Conservation (phyloP, 176 grass and related monocot species). For the Secale cereale region DNA sequence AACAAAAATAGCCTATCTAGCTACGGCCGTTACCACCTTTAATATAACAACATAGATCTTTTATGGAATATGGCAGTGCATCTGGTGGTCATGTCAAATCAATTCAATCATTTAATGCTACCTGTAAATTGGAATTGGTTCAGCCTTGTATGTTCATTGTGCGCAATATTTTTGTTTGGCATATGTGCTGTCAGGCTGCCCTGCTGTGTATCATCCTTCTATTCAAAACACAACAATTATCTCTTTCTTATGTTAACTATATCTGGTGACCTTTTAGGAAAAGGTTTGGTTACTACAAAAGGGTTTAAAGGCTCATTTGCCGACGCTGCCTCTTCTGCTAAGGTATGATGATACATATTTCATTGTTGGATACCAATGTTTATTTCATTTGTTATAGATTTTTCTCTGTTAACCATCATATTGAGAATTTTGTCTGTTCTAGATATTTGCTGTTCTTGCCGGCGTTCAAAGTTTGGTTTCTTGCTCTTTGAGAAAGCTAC, state of each 20-base stretch:
- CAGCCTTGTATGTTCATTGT: background rate
- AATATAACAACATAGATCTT: background rate
- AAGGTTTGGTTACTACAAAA: slow-evolving; percentile 60
- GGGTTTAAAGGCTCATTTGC: slow-evolving; percentile 71
- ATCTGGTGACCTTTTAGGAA: slow-evolving; percentile 43
- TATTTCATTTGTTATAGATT: slow-evolving; percentile 14
- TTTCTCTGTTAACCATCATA: slow-evolving; percentile 10
- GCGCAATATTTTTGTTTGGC: background rate
- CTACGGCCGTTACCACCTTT: background rate
- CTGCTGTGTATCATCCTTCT: background rate
- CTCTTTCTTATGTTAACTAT: slow-evolving; percentile 2
- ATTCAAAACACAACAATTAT: background rate
- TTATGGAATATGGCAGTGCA: background rate
- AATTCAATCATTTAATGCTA: background rate
- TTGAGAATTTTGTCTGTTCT: background rate
- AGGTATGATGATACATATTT: slow-evolving; percentile 39
- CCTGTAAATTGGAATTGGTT: background rate
- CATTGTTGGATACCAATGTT: background rate
- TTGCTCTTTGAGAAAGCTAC: slow-evolving; percentile 66
- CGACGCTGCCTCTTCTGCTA: slow-evolving; percentile 76
- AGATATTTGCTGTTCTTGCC: slow-evolving; percentile 86
- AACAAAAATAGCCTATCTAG: background rate
- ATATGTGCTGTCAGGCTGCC: background rate
- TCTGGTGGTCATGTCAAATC: slow-evolving; percentile 4
- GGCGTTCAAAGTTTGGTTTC: slow-evolving; percentile 75